phyloP scores from a whole-genome alignment of 164 flowering plant species.

The Protea cynaroides region DNA sequence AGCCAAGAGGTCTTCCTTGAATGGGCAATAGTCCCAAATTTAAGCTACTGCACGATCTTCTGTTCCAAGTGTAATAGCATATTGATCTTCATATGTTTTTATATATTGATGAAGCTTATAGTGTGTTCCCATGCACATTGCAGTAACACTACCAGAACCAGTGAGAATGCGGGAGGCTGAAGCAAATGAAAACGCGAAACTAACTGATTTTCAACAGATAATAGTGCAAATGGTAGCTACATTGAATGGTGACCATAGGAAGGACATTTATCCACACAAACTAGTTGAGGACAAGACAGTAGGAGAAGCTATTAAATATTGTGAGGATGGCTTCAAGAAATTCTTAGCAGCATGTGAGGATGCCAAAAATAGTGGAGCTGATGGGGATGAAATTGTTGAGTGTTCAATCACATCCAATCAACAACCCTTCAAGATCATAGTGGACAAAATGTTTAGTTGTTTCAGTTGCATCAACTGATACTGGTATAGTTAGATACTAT shows the following conservation, averaged over 20 bases:
- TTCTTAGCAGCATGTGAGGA: slow-evolving; percentile 38
- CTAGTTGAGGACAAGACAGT: slow-evolving; percentile 61
- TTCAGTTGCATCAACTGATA: slow-evolving; percentile 21
- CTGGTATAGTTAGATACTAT: no score
- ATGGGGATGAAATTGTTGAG: slow-evolving; percentile 29
- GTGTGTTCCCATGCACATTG: background rate
- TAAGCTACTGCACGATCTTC: no score
- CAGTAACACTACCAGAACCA: slow-evolving; percentile 56
- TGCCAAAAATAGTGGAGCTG: slow-evolving; percentile 32
- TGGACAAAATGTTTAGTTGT: slow-evolving; percentile 31
- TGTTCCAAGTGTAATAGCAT: no score
- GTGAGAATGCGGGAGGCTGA: slow-evolving; percentile 32
- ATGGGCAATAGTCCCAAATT: background rate
- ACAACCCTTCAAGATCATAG: slow-evolving; percentile 22
- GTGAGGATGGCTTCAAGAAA: slow-evolving; percentile 34
- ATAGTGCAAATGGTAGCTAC: slow-evolving; percentile 62
- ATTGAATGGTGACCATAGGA: slow-evolving; percentile 18
- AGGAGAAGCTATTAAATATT: slow-evolving; percentile 35
- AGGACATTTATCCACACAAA: slow-evolving; percentile 36
- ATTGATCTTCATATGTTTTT: no score
- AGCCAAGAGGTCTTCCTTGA: background rate
- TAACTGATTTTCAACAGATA: slow-evolving; percentile 68
- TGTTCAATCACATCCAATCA: background rate
- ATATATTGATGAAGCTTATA: background rate
- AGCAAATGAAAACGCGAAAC: slow-evolving; percentile 34